Conservation (phyloP, 805 yeast species). For the Nakazawaea wickerhamii region DNA sequence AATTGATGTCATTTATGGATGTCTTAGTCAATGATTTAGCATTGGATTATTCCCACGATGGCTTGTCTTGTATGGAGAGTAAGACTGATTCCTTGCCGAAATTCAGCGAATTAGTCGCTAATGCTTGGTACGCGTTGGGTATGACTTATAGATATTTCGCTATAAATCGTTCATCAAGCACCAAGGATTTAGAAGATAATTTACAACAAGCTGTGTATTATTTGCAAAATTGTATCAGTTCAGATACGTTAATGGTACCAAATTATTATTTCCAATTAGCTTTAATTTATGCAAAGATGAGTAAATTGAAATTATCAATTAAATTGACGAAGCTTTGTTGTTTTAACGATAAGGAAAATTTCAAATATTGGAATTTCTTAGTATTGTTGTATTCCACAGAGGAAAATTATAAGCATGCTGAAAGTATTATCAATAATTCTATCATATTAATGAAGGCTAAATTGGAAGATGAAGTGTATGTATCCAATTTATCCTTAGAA, state of each 20-base stretch:
- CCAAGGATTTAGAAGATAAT: background rate
- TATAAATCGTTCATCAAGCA: background rate
- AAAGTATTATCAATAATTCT: slow-evolving; percentile 11
- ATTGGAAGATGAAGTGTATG: slow-evolving; percentile 15
- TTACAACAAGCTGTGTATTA: background rate
- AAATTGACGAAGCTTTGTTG: slow-evolving; percentile 11
- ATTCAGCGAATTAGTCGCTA: background rate
- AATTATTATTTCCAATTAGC: slow-evolving; percentile 6
- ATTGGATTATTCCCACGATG: background rate
- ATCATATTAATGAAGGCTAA: slow-evolving; percentile 16
- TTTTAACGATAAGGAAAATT: slow-evolving; percentile 9
- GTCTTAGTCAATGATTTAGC: background rate
- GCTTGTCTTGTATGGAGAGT: background rate
- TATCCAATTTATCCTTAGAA: slow-evolving; percentile 12
- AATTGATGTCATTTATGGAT: background rate
- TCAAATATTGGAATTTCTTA: slow-evolving; percentile 14
- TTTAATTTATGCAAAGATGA: slow-evolving; percentile 6
- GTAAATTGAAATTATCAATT: slow-evolving; percentile 6
- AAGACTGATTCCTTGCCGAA: background rate
- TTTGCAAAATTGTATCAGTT: slow-evolving; percentile 1
- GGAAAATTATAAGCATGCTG: slow-evolving; percentile 10
- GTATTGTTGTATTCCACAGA: slow-evolving; percentile 11
- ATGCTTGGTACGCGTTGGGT: slow-evolving; percentile 7
- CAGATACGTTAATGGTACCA: background rate
- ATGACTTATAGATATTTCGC: slow-evolving; percentile 7